These are phyloP conservation scores for Penicillium hesseltinei DNA, from an alignment of 2,329 filamentous ascomycete genomes.

Conservation along the genomic window DNA sequence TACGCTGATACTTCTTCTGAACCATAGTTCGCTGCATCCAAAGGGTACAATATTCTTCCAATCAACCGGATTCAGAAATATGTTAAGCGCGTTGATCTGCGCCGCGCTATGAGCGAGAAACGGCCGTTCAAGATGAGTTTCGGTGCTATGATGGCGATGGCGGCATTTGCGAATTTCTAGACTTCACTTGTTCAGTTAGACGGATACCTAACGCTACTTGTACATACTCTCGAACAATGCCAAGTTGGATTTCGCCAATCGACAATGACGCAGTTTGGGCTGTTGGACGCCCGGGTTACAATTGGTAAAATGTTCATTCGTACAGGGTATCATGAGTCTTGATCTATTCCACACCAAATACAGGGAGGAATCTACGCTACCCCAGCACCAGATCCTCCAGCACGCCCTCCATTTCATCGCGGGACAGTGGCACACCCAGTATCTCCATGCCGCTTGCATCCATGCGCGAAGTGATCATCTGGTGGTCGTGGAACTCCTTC, in stretches of 20 bases:
- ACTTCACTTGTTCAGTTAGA: not conserved
- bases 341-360: slow-evolving; percentile 19
- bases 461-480: slow-evolving; percentile 89
- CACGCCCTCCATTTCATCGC: slow-evolving; percentile 84
- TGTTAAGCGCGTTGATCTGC: slow-evolving; percentile 42
- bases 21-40: slow-evolving; percentile 45
- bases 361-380: slow-evolving; percentile 18
- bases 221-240: slow-evolving; percentile 10
- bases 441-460: slow-evolving; percentile 83
- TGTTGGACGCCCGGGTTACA: not conserved
- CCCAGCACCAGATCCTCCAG: slow-evolving; percentile 67
- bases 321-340: slow-evolving; percentile 36
- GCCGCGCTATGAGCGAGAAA: slow-evolving; percentile 39
- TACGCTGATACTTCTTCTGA: slow-evolving; percentile 1
- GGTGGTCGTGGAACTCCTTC: slow-evolving; percentile 98
- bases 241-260: not conserved
- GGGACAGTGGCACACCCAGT: slow-evolving; percentile 78
- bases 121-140: slow-evolving; percentile 49
- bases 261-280: not conserved
- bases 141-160: slow-evolving; percentile 45
- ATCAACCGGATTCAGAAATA: slow-evolving; percentile 41
- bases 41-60: slow-evolving; percentile 47
- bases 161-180: slow-evolving; percentile 47
- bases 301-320: slow-evolving; percentile 17
- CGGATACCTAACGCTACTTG: not conserved